Conservation (phyloP, 1,139 yeast genomes). For the Suhomyces kunorum region DNA sequence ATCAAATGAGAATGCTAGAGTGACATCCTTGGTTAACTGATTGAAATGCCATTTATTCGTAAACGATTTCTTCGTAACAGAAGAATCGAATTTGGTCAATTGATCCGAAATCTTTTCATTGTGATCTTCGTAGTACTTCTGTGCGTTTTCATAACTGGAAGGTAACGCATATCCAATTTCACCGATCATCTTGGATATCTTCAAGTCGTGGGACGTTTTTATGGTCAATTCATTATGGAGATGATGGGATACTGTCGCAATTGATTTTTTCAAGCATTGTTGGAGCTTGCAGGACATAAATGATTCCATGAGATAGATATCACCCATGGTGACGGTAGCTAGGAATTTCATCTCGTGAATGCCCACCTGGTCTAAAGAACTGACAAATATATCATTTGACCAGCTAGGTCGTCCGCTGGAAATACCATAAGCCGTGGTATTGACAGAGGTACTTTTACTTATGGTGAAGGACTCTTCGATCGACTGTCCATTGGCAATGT, state of each 20-base stretch:
- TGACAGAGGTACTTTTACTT: slow-evolving; percentile 21
- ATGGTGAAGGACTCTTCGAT: slow-evolving; percentile 24
- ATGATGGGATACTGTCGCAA: slow-evolving; percentile 3
- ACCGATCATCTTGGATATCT: slow-evolving; percentile 31
- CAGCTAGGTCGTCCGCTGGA: slow-evolving; percentile 27
- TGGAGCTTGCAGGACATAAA: slow-evolving; percentile 28
- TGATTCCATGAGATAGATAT: slow-evolving; percentile 27
- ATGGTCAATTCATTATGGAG: slow-evolving; percentile 25
- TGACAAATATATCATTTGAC: slow-evolving; percentile 34
- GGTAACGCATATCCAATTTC: slow-evolving; percentile 36
- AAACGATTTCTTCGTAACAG: slow-evolving; percentile 30
- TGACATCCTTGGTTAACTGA: slow-evolving; percentile 21
- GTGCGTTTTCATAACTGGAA: slow-evolving; percentile 31
- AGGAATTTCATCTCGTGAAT: slow-evolving; percentile 41
- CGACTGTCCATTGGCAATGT: slow-evolving; percentile 34
- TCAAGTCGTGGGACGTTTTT: slow-evolving; percentile 33
- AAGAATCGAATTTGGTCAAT: slow-evolving; percentile 34
- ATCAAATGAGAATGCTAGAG: slow-evolving; percentile 36
- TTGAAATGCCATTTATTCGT: slow-evolving; percentile 43
- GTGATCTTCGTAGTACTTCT: slow-evolving; percentile 25
- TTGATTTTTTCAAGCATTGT: slow-evolving; percentile 9
- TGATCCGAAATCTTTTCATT: slow-evolving; percentile 39
- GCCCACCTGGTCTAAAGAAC: slow-evolving; percentile 45
- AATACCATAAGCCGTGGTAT: slow-evolving; percentile 28
- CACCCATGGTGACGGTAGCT: slow-evolving; percentile 33